Evolutionary conservation across 192 early-diverging fungal species (phyloP).

Genomic region (Rhizophlyctis rosea): DNA sequence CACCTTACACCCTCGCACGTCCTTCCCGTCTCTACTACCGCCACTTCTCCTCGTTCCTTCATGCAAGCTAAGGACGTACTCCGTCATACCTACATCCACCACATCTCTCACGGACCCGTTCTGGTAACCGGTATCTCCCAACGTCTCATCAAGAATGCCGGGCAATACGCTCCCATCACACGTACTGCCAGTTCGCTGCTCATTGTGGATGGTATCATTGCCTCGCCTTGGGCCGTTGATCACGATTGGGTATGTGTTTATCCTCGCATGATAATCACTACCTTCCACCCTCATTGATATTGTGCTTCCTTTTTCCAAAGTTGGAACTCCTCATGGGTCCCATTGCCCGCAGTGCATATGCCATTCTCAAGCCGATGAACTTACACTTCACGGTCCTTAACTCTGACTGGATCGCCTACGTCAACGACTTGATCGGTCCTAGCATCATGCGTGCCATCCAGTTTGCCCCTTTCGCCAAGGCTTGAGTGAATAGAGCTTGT

Average conservation of each 20-base stretch:
- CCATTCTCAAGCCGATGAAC: not conserved
- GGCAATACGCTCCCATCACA: not conserved
- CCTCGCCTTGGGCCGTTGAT: not conserved
- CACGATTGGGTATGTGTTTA: not conserved
- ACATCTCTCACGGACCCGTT: not conserved
- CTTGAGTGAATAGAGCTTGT: too few relatives aligned
- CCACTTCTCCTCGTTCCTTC: too few relatives aligned
- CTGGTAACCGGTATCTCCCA: too few relatives aligned
- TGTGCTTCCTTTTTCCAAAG: not conserved
- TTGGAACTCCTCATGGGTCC: not conserved
- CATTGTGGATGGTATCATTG: not conserved
- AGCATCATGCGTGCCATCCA: too few relatives aligned
- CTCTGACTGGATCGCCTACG: too few relatives aligned
- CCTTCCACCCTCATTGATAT: not conserved
- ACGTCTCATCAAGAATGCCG: not conserved
- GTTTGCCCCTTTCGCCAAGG: too few relatives aligned
- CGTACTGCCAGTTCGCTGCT: not conserved
- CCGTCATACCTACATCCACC: too few relatives aligned
- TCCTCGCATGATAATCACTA: not conserved
- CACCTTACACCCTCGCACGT: too few relatives aligned
- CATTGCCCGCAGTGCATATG: not conserved
- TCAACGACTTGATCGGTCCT: too few relatives aligned
- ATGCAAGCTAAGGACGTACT: too few relatives aligned
- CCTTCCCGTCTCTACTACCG: too few relatives aligned
- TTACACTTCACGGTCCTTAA: too few relatives aligned